phyloP scores from a whole-genome alignment of 1,284 basidiomycete genomes.

The Cryptococcus floricola region DNA sequence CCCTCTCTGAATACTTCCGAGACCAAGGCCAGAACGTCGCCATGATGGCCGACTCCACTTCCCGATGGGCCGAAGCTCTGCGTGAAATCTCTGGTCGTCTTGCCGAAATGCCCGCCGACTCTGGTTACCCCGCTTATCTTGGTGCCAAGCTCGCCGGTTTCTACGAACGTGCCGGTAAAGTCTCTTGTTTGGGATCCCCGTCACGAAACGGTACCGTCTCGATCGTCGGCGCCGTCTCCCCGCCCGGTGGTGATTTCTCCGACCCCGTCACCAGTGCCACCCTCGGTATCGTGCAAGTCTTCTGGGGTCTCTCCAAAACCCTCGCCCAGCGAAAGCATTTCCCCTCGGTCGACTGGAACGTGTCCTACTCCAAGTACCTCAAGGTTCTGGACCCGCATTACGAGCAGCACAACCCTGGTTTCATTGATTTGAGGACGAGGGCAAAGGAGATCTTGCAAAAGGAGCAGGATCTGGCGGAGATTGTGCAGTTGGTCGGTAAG shows the following conservation, averaged over 20 bases:
- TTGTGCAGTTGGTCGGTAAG: constrained; percentile 98
- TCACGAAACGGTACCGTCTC: constrained; percentile 87
- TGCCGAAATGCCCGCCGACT: constrained; percentile 99
- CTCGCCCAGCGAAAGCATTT: constrained; percentile 92
- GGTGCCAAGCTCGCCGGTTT: constrained; percentile 93
- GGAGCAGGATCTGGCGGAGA: constrained; percentile 97
- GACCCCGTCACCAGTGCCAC: constrained; percentile 98
- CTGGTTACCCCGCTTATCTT: constrained; percentile 97
- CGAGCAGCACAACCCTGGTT: constrained; percentile 84
- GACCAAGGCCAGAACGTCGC: constrained; percentile 97
- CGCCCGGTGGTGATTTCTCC: constrained; percentile 98
- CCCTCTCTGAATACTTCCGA: constrained; percentile 98
- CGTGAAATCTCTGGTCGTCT: constrained; percentile 99
- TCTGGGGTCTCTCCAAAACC: constrained; percentile 54
- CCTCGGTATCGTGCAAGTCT: constrained; percentile 97
- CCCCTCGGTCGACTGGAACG: constrained; percentile 98
- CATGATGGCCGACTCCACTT: constrained; percentile 99
- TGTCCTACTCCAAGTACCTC: constrained; percentile 98
- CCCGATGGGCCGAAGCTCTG: constrained; percentile 98
- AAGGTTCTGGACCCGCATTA: constrained; percentile 93
- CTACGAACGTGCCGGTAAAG: constrained; percentile 99
- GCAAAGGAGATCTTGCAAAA: constrained; percentile 98
- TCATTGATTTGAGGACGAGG: constrained; percentile 83
- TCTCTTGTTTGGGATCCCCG: constrained; percentile 86
- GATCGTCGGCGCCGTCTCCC: constrained; percentile 97